Evolutionary conservation across 2,329 filamentous ascomycete genomes (phyloP), one percentile per base, ranked within the genome.

Genomic region (Ustilaginoidea virens): DNA sequence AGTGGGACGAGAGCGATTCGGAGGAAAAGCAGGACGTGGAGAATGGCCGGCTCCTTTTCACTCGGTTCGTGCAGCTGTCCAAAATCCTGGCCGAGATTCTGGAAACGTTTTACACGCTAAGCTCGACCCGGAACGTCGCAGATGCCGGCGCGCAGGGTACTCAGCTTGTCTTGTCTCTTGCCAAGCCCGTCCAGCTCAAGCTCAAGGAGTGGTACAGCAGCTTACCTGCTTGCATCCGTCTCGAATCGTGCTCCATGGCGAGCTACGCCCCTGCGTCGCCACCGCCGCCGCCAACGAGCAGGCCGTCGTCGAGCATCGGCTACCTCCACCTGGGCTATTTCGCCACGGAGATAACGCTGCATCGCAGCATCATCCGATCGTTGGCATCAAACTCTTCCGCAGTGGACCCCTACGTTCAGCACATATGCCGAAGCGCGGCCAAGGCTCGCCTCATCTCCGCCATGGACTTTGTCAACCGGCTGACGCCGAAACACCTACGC

Each of bases 391-490:
- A 48, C 3, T 39, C 52, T 4, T 46, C 51, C 5, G 44, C 51
- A 4, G 61, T 75, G 22, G 82, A 92, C 46, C 69, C 77, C 0
- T 92, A 94, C 43, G 73, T 92, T 28, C 70, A 85, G 31, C 82
- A 92, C 52, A 93, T 94, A 41, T 93, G 86, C 53, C 83, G 87
- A 30, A 86, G 78, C 33, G 87, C 87, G 4, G 87, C 87, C 30
- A 94, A 94, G 52, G 92, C 87, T 0, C 78, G 87, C 5, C 67
- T 96, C 19, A 93, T 94, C 46, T 92, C 81, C 14, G 85, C 86
- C 38, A 92, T 96, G 80, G 87, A 96, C 50, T 93, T 94, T 53
- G 85, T 93, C 43, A 94, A 94, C 54, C 77, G 87, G 1, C 69
- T 96, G 18, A 83, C 80, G 25, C 82, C 83, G 1, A 72, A 76